These are phyloP conservation scores for Colletotrichum lini DNA, from an alignment of 2,329 filamentous ascomycete genomes.

Conservation along the genomic window DNA sequence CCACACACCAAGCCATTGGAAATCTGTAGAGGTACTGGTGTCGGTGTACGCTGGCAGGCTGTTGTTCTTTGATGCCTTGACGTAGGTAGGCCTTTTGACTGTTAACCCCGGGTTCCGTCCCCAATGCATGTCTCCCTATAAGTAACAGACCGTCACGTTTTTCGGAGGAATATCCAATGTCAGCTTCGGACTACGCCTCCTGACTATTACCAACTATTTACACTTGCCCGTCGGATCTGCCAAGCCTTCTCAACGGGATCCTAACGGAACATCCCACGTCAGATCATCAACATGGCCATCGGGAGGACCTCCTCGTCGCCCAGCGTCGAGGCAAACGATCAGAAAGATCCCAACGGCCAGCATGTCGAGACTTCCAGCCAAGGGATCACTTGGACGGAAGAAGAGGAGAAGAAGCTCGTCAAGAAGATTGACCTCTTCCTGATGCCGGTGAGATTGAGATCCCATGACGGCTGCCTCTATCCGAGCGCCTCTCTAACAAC, in stretches of 20 bases:
- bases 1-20: background rate
- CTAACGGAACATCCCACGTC: background rate
- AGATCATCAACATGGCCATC: background rate
- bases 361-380: slow-evolving; percentile 17
- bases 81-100: background rate
- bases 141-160: background rate
- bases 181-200: background rate
- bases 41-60: background rate
- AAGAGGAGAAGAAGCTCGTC: slow-evolving; percentile 53
- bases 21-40: background rate
- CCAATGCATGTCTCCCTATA: background rate
- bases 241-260: background rate
- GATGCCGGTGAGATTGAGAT: slow-evolving; percentile 50
- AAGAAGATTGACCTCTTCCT: slow-evolving; percentile 57
- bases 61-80: background rate
- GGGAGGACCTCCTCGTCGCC: background rate
- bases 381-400: slow-evolving; percentile 26
- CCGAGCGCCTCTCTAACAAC: background rate
- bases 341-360: background rate
- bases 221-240: background rate
- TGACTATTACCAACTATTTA: background rate
- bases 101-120: background rate
- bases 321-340: slow-evolving; percentile 21
- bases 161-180: background rate
- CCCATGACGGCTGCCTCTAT: background rate